These are phyloP conservation scores for Paraphaeosphaeria minitans DNA, from an alignment of 2,329 filamentous ascomycete species.

Conservation along the genomic window DNA sequence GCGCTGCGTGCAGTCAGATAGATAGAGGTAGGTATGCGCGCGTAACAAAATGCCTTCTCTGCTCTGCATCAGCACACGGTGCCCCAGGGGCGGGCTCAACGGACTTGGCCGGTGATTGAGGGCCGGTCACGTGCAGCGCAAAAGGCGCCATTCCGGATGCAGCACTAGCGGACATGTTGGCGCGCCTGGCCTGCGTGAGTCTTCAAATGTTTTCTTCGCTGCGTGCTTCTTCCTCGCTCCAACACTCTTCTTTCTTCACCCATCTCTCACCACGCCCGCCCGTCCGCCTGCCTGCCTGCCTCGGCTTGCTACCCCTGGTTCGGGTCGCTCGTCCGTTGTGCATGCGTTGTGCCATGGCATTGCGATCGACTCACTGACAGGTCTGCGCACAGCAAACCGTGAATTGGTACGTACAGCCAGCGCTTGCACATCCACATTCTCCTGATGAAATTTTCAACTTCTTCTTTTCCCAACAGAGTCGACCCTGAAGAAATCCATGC, in stretches of 20 bases:
- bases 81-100: slow-evolving; percentile 2
- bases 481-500: slow-evolving; percentile 79
- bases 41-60: neutral
- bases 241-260: neutral
- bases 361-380: neutral
- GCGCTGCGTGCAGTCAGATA: neutral
- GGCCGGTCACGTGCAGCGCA: neutral
- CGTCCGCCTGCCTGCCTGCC: neutral
- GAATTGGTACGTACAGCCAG: slow-evolving; percentile 23
- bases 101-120: slow-evolving; percentile 6
- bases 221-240: neutral
- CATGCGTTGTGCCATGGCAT: neutral
- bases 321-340: neutral
- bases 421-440: slow-evolving; percentile 17
- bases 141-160: neutral
- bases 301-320: slow-evolving; percentile 2
- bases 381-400: neutral
- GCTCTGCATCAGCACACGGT: neutral
- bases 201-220: slow-evolving; percentile 1
- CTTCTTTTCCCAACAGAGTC: slow-evolving; percentile 91
- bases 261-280: neutral
- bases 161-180: neutral
- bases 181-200: neutral
- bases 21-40: neutral
- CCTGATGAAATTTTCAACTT: slow-evolving; percentile 73